Base-by-base conservation (phyloP, 2,329 filamentous ascomycete genomes). In the Paecilomyces sp. region DNA sequence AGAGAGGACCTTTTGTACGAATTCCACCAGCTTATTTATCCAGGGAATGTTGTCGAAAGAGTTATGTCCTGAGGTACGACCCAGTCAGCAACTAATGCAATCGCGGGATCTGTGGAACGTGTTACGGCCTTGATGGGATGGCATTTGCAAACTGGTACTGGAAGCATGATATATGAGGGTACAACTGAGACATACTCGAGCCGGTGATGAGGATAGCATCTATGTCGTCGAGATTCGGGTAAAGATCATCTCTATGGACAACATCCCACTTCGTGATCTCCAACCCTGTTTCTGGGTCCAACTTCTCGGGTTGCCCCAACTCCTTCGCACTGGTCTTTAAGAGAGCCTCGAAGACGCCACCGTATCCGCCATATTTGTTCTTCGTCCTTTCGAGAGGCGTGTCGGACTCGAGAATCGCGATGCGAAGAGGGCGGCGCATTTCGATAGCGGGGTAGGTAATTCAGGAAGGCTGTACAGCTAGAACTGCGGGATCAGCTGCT, bases 321-420 rank as follows among this genome's bases (percentile, higher is more conserved):
- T 79, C 71, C 6, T 80, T 74, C 53, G 83, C 84, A 7, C 84
- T 83, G 52, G 77, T 74, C 55, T 77, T 69, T 57, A 91, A 81
- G 9, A 91, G 81, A 36, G 81, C 70, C 18, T 77, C 81, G 75
- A 91, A 91, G 61, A 91, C 83, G 63, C 85, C 87, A 62, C 86
- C 85, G 76, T 96, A 97, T 61, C 82, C 81, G 57, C 85, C 84
- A 74, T 89, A 92, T 67, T 85, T 85, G 58, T 81, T 81, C 58
- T 83, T 78, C 41, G 88, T 84, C 52, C 82, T 75, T 1, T 85
- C 83, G 56, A 89, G 80, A 1, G 91, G 91, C 1, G 85, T 89
- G 76, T 96, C 93, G 79, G 90, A 88, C 80, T 96, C 91, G 66
- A 97, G 86, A 66, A 97, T 83, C 54, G 92, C 92, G 75, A 97